These are phyloP conservation scores for Phaeomoniella chlamydospora DNA, from an alignment of 2,329 filamentous ascomycete genomes.

Conservation along the genomic window DNA sequence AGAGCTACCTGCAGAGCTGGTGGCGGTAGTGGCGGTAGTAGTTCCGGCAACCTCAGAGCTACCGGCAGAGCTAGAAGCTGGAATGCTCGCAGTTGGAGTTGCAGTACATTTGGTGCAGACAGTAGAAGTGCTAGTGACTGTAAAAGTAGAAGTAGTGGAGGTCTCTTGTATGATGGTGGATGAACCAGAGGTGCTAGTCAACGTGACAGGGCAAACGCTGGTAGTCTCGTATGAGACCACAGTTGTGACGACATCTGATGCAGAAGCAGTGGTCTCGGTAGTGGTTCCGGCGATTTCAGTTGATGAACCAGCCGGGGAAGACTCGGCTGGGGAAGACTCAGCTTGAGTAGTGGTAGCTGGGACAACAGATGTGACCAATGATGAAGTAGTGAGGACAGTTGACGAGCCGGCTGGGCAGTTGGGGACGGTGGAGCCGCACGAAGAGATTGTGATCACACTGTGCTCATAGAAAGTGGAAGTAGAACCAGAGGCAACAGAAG, in stretches of 20 bases:
- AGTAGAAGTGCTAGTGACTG: slow-evolving; percentile 14
- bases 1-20: slow-evolving; percentile 1
- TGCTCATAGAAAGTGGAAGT: slow-evolving; percentile 23
- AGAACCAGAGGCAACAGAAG: slow-evolving; percentile 13
- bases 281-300: slow-evolving; percentile 9
- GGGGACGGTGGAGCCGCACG: slow-evolving; percentile 21
- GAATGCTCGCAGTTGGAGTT: slow-evolving; percentile 3
- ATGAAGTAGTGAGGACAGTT: slow-evolving; percentile 1
- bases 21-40: background rate
- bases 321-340: slow-evolving; percentile 5
- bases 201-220: slow-evolving; percentile 18
- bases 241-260: slow-evolving; percentile 12
- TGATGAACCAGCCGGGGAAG: slow-evolving; percentile 6
- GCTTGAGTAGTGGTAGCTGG: slow-evolving; percentile 8
- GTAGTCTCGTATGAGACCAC: slow-evolving; percentile 15
- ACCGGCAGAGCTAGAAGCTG: slow-evolving; percentile 3
- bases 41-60: background rate
- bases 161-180: slow-evolving; percentile 37
- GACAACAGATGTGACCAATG: slow-evolving; percentile 3
- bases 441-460: slow-evolving; percentile 21
- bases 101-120: slow-evolving; percentile 11
- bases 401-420: slow-evolving; percentile 36
- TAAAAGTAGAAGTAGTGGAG: slow-evolving; percentile 42
- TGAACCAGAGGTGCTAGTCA: slow-evolving; percentile 24
- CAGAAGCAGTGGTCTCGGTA: slow-evolving; percentile 7